These are phyloP conservation scores for thale cress (Arabidopsis thaliana) DNA, from an alignment of 345 rosid species.

Conservation along the genomic window TAIR10.1 NC_003071.7:10236001-10236500, in stretches of 20 bases:
- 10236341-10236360: conserved; percentile 41
- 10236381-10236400: conserved; percentile 33
- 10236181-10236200: conserved; percentile 10
- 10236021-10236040: conserved; percentile 16
- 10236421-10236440: not conserved
- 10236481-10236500: not conserved
- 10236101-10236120: conserved; percentile 10
- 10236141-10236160: not conserved
- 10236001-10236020: not conserved
- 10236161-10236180: not conserved
- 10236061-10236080: conserved; percentile 22
- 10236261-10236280: conserved; percentile 27
- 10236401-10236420: conserved; percentile 15
- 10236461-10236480: not conserved
- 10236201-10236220: conserved; percentile 3
- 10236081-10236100: conserved; percentile 5
- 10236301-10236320: conserved; percentile 47
- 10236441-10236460: not conserved
- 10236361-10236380: conserved; percentile 35
- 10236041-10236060: conserved; percentile 7
- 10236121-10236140: conserved; percentile 1
- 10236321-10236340: conserved; percentile 45
- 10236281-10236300: conserved; percentile 38
- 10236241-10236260: conserved; percentile 33
- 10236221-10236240: conserved; percentile 27